phyloP scores from a whole-genome alignment of 768 basidiomycete genomes.

The Hypholoma fasciculare region DNA sequence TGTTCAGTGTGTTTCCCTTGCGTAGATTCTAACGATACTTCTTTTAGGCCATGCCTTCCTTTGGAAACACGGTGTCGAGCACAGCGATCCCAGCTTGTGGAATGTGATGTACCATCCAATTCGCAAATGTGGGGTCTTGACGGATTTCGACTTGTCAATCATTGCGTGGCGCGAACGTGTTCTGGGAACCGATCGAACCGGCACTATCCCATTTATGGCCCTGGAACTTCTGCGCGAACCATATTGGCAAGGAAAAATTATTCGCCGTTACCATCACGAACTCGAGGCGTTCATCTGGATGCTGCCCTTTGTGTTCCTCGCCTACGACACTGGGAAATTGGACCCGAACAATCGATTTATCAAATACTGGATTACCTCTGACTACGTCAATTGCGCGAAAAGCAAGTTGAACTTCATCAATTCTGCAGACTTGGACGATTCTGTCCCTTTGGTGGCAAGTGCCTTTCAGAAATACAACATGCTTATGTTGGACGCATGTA shows the following conservation, averaged over 20 bases:
- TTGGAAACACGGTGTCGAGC: background rate
- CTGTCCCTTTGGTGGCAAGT: no score
- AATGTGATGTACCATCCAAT: background rate
- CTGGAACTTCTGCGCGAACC: background rate
- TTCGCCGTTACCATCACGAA: background rate
- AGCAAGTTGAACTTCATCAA: no score
- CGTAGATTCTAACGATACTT: background rate
- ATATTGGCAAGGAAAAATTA: background rate
- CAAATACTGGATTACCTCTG: background rate
- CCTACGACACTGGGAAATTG: background rate
- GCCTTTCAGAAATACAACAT: no score
- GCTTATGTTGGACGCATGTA: no score
- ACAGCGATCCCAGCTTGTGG: background rate
- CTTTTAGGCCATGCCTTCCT: background rate
- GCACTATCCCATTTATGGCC: background rate
- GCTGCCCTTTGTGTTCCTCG: background rate
- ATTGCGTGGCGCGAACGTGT: background rate
- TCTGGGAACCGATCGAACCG: background rate
- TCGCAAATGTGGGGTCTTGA: background rate
- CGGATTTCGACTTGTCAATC: background rate
- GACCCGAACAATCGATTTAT: background rate
- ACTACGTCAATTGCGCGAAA: no score
- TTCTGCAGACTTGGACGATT: no score
- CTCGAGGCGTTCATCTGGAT: background rate
- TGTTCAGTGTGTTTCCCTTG: background rate